A percentile compares a stretch with the other conserved stretches of the same genome.
These are phyloP conservation scores for Didymella pomorum DNA, from an alignment of 2,329 filamentous ascomycete species.

Conservation along the genomic window DNA sequence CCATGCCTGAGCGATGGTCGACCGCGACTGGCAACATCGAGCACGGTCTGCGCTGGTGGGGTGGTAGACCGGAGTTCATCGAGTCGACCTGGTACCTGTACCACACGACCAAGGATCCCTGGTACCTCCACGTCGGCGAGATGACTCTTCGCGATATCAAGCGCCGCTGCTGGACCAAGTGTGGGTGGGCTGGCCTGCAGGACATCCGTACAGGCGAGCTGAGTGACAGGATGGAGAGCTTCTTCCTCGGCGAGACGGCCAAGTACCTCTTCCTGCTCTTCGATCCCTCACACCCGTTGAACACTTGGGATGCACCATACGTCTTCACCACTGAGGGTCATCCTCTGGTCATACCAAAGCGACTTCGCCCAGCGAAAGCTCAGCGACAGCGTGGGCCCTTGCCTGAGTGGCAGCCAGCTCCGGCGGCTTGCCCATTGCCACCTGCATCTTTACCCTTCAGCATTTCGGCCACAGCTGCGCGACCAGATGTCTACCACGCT, in stretches of 20 bases:
- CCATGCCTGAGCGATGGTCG: constrained; percentile 93
- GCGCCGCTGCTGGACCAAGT: constrained; percentile 85
- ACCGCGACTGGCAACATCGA: constrained; percentile 84
- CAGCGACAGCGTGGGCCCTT: constrained; percentile 4
- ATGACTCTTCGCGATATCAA: constrained; percentile 93
- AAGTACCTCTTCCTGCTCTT: constrained; percentile 96
- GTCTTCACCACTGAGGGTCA: constrained; percentile 98
- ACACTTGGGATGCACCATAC: constrained; percentile 83
- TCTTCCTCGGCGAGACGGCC: constrained; percentile 94
- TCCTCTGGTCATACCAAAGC: constrained; percentile 79
- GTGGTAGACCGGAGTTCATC: constrained; percentile 92
- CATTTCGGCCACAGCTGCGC: constrained; percentile 79
- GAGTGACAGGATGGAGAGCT: constrained; percentile 97
- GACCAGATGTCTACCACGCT: constrained; percentile 86
- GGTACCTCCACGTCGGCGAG: constrained; percentile 95
- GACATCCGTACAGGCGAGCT: constrained; percentile 74
- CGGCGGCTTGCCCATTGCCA: constrained; percentile 72
- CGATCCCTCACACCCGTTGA: constrained; percentile 84
- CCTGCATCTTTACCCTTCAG: constrained; percentile 69
- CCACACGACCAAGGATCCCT: constrained; percentile 89
- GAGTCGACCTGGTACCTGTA: constrained; percentile 98
- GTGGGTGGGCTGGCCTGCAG: constrained; percentile 87
- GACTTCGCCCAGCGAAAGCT: constrained; percentile 36
- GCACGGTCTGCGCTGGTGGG: constrained; percentile 90
- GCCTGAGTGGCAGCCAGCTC: constrained; percentile 28